These are phyloP conservation scores for Zoysia matrella DNA, from an alignment of 202 grass and related monocot species.

Conservation along the genomic window DNA sequence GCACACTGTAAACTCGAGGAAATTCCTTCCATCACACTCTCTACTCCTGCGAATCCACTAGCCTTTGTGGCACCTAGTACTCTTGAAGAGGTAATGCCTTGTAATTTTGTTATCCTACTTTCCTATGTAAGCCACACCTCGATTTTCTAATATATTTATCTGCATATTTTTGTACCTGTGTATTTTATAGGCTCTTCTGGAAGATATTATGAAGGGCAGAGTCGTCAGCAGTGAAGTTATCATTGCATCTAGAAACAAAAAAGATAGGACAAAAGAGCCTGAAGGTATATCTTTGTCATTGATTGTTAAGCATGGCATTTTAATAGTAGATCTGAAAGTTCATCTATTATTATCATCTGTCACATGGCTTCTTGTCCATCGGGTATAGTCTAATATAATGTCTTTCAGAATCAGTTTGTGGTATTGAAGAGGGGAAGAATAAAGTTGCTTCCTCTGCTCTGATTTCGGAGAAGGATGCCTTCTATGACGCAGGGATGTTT, in stretches of 20 bases:
- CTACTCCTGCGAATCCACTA: too few relatives aligned
- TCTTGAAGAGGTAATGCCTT: too few relatives aligned
- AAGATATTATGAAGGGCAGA: conserved; percentile 91
- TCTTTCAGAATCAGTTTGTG: conserved; percentile 48
- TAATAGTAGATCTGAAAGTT: not conserved
- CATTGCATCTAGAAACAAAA: conserved; percentile 43
- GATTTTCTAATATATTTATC: not conserved
- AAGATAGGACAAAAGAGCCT: conserved; percentile 36
- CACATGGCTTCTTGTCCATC: conserved; percentile 25
- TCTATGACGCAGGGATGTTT: conserved; percentile 38
- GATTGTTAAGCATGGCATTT: conserved; percentile 3
- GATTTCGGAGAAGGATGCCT: conserved; percentile 62
- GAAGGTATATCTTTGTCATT: conserved; percentile 52
- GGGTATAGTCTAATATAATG: conserved; percentile 24
- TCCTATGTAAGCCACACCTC: not conserved
- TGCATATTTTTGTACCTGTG: conserved; percentile 21
- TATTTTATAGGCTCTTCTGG: conserved; percentile 60
- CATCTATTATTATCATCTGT: not conserved
- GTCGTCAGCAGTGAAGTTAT: conserved; percentile 56
- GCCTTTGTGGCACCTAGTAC: too few relatives aligned
- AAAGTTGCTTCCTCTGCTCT: conserved; percentile 28
- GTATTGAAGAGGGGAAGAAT: conserved; percentile 38
- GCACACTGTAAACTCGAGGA: too few relatives aligned
- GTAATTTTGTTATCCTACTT: not conserved
- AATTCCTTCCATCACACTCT: too few relatives aligned